Conservation (phyloP, 805 yeast species). For the Nakazawaea peltata region DNA sequence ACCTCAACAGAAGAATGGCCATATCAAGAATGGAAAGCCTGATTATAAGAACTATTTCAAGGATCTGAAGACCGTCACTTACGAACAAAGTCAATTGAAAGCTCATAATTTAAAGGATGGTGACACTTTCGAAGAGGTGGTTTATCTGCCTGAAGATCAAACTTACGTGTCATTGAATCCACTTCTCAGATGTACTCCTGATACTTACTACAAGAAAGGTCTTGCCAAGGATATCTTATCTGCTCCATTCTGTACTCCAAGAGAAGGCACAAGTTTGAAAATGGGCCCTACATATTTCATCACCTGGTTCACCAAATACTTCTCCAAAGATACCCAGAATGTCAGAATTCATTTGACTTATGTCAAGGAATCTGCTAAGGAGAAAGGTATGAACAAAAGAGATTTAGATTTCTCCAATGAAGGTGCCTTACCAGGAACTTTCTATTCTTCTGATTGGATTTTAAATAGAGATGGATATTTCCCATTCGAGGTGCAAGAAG, state of each 20-base stretch:
- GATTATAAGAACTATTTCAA: constrained; percentile 72
- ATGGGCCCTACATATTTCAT: constrained; percentile 62
- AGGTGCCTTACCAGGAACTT: constrained; percentile 30
- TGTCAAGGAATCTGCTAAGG: constrained; percentile 45
- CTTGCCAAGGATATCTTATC: constrained; percentile 42
- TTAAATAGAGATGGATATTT: constrained; percentile 49
- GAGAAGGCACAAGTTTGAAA: constrained; percentile 47
- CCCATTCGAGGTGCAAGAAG: constrained; percentile 52
- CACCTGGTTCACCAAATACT: constrained; percentile 73
- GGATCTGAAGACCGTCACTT: constrained; percentile 50
- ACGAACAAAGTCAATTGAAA: constrained; percentile 52
- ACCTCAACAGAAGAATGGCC: constrained; percentile 72
- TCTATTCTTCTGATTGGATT: constrained; percentile 70
- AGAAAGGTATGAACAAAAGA: constrained; percentile 50
- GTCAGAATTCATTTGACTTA: constrained; percentile 64
- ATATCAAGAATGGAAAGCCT: constrained; percentile 58
- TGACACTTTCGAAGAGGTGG: constrained; percentile 48
- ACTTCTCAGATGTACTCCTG: constrained; percentile 79
- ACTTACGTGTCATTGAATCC: constrained; percentile 71
- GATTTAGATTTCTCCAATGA: constrained; percentile 12
- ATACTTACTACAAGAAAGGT: constrained; percentile 59
- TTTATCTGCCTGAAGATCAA: constrained; percentile 57
- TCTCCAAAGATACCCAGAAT: constrained; percentile 43
- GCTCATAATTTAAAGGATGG: constrained; percentile 68
- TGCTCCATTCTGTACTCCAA: constrained; percentile 85